Base-by-base conservation (phyloP, 371 early-diverging fungal species). In the Funneliformis caledonium region DNA sequence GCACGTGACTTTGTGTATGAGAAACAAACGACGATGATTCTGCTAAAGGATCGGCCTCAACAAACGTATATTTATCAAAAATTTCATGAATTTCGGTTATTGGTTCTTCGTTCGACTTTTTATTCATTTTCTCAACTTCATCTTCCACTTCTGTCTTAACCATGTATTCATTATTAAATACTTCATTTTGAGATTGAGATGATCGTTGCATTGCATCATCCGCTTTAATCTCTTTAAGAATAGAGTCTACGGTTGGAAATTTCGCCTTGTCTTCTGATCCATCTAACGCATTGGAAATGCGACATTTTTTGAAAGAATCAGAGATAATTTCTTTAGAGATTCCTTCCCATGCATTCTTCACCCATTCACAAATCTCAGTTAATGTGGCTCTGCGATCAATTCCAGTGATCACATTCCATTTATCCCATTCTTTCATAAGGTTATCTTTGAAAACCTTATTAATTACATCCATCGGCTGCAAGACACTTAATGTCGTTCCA, bases 281-380 rank as follows among this genome's bases (percentile, higher is more conserved):
- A 74, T 75, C 26, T 10, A 75, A 14, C 26, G 43, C 16, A 75
- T 52, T 75, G 3, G 75, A 75, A n/a, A 74, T 74, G 11, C 14
- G 10, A n/a, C 74, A 74, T 52, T 26, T 59, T 48, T 52, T 42
- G 52, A 74, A 74, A 37, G 60, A 48, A 14, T 74, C 31, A 4
- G 26, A 12, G 2, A 74, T 59, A 11, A 31, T 19, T 48, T 48
- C n/a, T 19, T 33, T 22, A 56, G 37, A 42, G 31, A 74, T 56
- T 31, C 56, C 45, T 12, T 70, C 22, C 48, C 47, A 70, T n/a
- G 70, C 42, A 70, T 70, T 48, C 47, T 70, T 70, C n/a, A 70
- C 22, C 70, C 47, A 70, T 22, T 10, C 12, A 47, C 70, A 70
- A 10, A 70, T 22, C 9, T 70, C 47, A 11, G 10, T 70, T 5